phyloP scores from a whole-genome alignment of 176 grass and related monocot species.

The Avena insularis region DNA sequence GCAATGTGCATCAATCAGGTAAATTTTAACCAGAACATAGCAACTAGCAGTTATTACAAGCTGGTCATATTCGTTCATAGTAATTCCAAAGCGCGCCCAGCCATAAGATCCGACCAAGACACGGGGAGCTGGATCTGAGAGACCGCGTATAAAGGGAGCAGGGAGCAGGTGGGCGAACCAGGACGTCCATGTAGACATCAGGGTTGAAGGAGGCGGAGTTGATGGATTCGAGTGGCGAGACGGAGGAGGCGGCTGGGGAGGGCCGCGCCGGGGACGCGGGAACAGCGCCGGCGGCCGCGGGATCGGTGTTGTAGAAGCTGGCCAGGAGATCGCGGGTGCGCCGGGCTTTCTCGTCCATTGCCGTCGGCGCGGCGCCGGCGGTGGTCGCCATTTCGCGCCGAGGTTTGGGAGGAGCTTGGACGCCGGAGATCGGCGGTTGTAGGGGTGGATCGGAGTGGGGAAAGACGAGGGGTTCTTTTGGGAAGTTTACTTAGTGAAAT shows the following conservation, averaged over 20 bases:
- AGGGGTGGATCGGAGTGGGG: slow-evolving; percentile 33
- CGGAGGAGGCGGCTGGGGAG: slow-evolving; percentile 32
- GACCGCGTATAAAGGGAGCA: not conserved
- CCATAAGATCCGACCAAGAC: slow-evolving; percentile 32
- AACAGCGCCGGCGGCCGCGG: slow-evolving; percentile 28
- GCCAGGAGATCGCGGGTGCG: slow-evolving; percentile 92
- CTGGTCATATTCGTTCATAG: not conserved
- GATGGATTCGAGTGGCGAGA: slow-evolving; percentile 85
- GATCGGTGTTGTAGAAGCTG: slow-evolving; percentile 90
- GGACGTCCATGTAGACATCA: slow-evolving; percentile 85
- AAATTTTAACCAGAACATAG: not conserved
- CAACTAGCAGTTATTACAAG: not conserved
- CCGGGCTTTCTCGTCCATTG: slow-evolving; percentile 91
- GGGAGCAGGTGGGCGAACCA: slow-evolving; percentile 61
- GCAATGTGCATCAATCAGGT: slow-evolving; percentile 7
- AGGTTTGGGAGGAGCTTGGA: slow-evolving; percentile 30
- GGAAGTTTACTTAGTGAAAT: slow-evolving; percentile 7
- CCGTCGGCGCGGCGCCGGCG: slow-evolving; percentile 32
- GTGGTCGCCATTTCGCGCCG: slow-evolving; percentile 43
- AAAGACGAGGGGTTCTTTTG: slow-evolving; percentile 38
- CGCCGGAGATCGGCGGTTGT: slow-evolving; percentile 28
- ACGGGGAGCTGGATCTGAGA: slow-evolving; percentile 49
- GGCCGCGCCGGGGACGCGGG: slow-evolving; percentile 29
- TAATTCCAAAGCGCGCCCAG: slow-evolving; percentile 8
- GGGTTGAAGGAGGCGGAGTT: slow-evolving; percentile 89